Evolutionary conservation across 495 filamentous ascomycete species (phyloP).

Genomic region (Lasiosphaeria miniovina): DNA sequence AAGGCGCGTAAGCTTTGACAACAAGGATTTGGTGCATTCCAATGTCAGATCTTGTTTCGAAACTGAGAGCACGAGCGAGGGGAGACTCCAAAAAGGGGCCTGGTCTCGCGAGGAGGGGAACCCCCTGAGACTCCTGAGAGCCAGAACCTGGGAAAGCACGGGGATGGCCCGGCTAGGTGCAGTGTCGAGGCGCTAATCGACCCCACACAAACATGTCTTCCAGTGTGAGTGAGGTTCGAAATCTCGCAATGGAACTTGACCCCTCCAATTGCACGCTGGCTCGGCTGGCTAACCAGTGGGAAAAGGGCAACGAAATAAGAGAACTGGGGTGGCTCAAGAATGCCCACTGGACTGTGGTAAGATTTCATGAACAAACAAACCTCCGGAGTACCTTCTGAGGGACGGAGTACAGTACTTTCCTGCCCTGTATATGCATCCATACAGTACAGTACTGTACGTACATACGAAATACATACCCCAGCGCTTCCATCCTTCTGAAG

Average conservation of each 20-base stretch:
- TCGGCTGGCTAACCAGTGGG: neutral
- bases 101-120: neutral
- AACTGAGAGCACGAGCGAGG: neutral
- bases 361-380: too few species aligned
- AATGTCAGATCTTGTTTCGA: neutral
- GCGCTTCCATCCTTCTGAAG: too few species aligned
- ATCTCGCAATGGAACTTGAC: neutral
- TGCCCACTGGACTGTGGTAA: too few species aligned
- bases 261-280: neutral
- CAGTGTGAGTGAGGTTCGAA: neutral
- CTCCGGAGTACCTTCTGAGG: too few species aligned
- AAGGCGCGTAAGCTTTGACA: neutral
- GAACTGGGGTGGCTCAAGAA: too few species aligned
- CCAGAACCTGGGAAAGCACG: neutral
- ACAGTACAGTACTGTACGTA: too few species aligned
- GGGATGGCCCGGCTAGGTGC: neutral
- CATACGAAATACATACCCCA: too few species aligned
- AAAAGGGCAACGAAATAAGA: neutral
- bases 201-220: neutral
- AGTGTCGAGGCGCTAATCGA: neutral
- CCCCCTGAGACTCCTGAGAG: neutral
- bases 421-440: too few species aligned
- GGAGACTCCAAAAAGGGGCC: too few species aligned
- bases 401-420: too few species aligned
- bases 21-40: neutral